Percentiles rank a stretch among this genome's conserved stretches.
phyloP scores from a whole-genome alignment of 768 basidiomycete species.

The Ramaria sp. region DNA sequence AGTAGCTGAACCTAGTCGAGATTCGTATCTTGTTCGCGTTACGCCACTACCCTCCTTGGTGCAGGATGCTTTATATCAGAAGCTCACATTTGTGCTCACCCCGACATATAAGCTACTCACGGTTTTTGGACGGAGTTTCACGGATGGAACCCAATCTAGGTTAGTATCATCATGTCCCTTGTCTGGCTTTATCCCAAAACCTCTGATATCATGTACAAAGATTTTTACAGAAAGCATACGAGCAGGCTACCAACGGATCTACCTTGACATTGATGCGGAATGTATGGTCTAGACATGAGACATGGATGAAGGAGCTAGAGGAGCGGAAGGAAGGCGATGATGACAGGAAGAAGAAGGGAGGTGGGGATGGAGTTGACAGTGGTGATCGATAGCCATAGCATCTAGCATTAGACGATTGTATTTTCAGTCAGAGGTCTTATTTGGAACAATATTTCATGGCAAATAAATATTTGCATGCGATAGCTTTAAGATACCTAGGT shows the following conservation, averaged over 20 bases:
- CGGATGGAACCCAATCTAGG: constrained; percentile 6
- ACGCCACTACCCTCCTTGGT: background rate
- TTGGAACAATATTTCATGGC: too few species aligned
- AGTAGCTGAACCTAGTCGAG: background rate
- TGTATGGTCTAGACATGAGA: constrained; percentile 8
- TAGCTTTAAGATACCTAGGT: too few species aligned
- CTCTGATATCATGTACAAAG: background rate
- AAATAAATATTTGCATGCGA: background rate
- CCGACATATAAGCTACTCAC: constrained; percentile 1
- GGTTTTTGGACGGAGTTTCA: constrained; percentile 4
- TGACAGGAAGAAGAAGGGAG: constrained; percentile 4
- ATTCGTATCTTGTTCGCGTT: constrained; percentile 3
- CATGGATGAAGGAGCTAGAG: constrained; percentile 6
- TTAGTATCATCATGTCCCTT: background rate
- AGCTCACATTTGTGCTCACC: constrained; percentile 4
- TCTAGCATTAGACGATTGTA: background rate
- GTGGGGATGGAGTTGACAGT: background rate
- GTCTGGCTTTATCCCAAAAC: background rate
- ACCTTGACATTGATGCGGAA: constrained; percentile 10
- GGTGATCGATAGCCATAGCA: background rate
- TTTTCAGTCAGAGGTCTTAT: background rate
- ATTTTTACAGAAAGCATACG: constrained; percentile 5
- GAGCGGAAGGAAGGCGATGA: constrained; percentile 1
- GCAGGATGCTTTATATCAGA: constrained; percentile 3
- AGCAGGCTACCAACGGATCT: constrained; percentile 7